Evolutionary conservation across 202 grass and related monocot genomes (phyloP).

Genomic region (Eragrostis tef): DNA sequence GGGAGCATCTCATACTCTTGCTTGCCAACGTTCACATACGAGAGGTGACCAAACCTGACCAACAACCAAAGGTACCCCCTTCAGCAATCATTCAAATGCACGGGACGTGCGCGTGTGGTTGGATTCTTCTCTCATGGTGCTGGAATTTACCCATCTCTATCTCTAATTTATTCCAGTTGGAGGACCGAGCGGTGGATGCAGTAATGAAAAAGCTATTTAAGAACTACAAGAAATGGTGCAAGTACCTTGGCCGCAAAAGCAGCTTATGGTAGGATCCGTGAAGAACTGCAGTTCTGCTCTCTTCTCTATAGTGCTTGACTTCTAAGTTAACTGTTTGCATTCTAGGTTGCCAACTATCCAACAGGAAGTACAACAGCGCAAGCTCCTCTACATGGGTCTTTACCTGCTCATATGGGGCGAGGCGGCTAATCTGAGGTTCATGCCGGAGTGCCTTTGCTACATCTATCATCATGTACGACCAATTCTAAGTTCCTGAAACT

Average conservation of each 20-base stretch:
- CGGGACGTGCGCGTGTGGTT: not conserved
- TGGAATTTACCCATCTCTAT: conserved; percentile 16
- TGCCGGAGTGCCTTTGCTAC: conserved; percentile 97
- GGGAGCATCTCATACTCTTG: conserved; percentile 94
- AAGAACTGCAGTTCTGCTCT: conserved; percentile 23
- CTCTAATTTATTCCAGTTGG: conserved; percentile 66
- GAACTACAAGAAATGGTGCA: conserved; percentile 99
- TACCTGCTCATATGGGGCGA: conserved; percentile 99
- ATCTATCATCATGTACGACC: conserved; percentile 95
- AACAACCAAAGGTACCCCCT: conserved; percentile 67
- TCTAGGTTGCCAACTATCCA: conserved; percentile 92
- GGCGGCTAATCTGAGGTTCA: conserved; percentile 91
- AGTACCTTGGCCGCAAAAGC: conserved; percentile 90
- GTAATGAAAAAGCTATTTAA: conserved; percentile 98
- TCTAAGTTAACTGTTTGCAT: conserved; percentile 18
- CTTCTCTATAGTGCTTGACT: conserved; percentile 12
- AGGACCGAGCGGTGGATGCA: conserved; percentile 63
- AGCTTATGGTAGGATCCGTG: conserved; percentile 68
- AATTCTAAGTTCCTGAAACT: conserved; percentile 31
- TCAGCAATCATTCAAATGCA: conserved; percentile 2
- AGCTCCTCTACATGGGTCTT: conserved; percentile 95
- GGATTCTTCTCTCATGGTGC: not conserved
- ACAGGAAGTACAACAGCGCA: conserved; percentile 95
- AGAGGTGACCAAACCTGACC: conserved; percentile 67
- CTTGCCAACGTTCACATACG: conserved; percentile 90